Percentiles rank a stretch among this genome's conserved stretches.
Evolutionary conservation across 2,329 filamentous ascomycete genomes (phyloP).

Genomic region (Colletotrichum plurivorum): DNA sequence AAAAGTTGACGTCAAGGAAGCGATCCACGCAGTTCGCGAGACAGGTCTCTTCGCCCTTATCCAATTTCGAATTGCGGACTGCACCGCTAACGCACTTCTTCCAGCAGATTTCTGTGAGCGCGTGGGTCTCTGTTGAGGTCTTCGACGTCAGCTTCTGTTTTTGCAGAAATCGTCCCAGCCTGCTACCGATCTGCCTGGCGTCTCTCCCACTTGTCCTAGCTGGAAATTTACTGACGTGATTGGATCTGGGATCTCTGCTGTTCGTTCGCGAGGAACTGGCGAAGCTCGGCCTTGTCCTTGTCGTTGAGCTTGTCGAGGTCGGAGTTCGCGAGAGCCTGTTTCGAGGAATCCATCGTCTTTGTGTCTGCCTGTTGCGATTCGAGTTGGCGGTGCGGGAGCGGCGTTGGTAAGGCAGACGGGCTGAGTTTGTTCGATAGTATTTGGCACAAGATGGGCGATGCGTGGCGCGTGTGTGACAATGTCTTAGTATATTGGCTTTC

Average conservation of each 20-base stretch:
- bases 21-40: conserved; percentile 94
- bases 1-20: conserved; percentile 89
- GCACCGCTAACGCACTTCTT: conserved; percentile 88
- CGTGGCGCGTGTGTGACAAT: no score
- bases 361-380: no score
- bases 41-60: conserved; percentile 84
- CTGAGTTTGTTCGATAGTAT: no score
- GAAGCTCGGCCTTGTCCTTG: conserved; percentile 88
- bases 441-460: no score
- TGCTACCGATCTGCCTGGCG: neutral
- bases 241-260: conserved; percentile 83
- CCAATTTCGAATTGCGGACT: conserved; percentile 80
- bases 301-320: conserved; percentile 84
- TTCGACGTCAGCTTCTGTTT: conserved; percentile 32
- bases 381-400: no score
- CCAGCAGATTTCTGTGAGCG: conserved; percentile 85
- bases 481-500: no score
- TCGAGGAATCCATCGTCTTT: conserved; percentile 52
- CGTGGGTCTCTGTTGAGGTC: conserved; percentile 64
- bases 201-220: neutral
- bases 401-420: no score
- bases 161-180: no score
- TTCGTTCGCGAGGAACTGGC: conserved; percentile 88
- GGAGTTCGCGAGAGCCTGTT: conserved; percentile 61
- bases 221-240: conserved; percentile 63